Percentiles rank a stretch among this genome's conserved stretches.
These are phyloP conservation scores for Dalbergia cochinchinensis DNA, from an alignment of 306 rosid species.

Conservation along the genomic window DNA sequence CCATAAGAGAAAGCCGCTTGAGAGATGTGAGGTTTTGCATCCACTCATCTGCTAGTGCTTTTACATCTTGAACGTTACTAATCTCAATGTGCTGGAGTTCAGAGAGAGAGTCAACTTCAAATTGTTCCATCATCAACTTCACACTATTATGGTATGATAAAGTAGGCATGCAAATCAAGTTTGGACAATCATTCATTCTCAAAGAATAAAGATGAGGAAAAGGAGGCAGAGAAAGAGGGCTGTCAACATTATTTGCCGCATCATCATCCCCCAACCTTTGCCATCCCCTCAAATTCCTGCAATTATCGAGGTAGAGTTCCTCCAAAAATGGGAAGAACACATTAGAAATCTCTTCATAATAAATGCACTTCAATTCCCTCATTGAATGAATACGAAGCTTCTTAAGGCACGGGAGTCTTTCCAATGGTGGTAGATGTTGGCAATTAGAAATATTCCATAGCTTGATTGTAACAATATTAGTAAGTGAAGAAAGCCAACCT, in stretches of 20 bases:
- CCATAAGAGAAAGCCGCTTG: neutral
- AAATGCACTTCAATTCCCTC: too few relatives aligned
- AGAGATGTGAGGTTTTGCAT: neutral
- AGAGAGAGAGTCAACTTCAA: neutral
- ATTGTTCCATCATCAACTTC: neutral
- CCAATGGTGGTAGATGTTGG: too few relatives aligned
- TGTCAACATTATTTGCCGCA: too few relatives aligned
- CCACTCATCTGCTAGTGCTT: neutral
- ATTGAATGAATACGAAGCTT: too few relatives aligned
- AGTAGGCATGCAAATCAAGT: neutral
- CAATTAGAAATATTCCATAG: too few relatives aligned
- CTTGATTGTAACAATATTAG: too few relatives aligned
- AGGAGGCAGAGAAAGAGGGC: neutral
- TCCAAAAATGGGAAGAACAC: slow-evolving; percentile 37
- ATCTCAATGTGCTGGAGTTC: neutral
- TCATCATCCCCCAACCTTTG: neutral
- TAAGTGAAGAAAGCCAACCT: too few relatives aligned
- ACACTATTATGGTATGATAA: neutral
- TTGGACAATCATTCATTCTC: neutral
- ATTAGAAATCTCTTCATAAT: too few relatives aligned
- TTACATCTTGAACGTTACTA: too few relatives aligned
- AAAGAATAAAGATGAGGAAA: neutral
- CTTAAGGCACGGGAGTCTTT: too few relatives aligned
- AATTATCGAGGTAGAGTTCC: fast-evolving
- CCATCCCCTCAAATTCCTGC: slow-evolving; percentile 43